Percentiles rank a stretch among this genome's conserved stretches.
These are phyloP conservation scores for Aureobasidium melanogenum DNA, from an alignment of 2,329 filamentous ascomycete species.

Conservation along the genomic window DNA sequence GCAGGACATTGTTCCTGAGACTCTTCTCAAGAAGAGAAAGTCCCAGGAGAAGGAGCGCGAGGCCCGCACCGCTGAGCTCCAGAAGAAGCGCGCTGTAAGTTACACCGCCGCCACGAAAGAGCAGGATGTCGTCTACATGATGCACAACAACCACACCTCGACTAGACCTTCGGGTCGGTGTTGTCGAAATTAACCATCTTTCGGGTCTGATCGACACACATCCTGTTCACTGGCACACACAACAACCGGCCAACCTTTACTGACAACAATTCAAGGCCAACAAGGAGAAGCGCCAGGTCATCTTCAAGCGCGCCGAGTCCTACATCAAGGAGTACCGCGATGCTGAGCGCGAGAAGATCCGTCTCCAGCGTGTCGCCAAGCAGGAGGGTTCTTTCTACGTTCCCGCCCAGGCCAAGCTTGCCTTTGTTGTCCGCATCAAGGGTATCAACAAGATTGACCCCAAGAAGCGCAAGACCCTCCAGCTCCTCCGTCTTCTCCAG, in stretches of 20 bases:
- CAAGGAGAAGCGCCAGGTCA: conserved; percentile 96
- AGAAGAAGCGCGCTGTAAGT: conserved; percentile 89
- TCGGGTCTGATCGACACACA: conserved; percentile 72
- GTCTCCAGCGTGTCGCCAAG: conserved; percentile 82
- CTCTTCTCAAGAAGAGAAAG: conserved; percentile 99
- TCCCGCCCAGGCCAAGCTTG: conserved; percentile 87
- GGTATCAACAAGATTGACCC: conserved; percentile 99
- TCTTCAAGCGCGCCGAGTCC: conserved; percentile 99
- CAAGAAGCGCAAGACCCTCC: conserved; percentile 99
- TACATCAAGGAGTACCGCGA: conserved; percentile 99
- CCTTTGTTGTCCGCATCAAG: conserved; percentile 99
- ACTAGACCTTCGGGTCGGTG: conserved; percentile 93
- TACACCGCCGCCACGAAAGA: conserved; percentile 14
- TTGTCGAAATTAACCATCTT: conserved; percentile 99
- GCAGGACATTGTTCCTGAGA: conserved; percentile 97
- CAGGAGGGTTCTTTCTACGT: conserved; percentile 90
- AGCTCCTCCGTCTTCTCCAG: conserved; percentile 98
- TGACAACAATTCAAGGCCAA: conserved; percentile 63
- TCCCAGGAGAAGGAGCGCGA: conserved; percentile 98
- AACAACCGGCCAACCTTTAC: conserved; percentile 14
- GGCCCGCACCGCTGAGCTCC: conserved; percentile 66
- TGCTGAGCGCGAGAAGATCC: conserved; percentile 96
- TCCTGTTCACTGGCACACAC: background rate
- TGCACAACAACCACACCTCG: conserved; percentile 65
- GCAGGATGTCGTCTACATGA: conserved; percentile 61